Conservation (phyloP, 2,329 filamentous ascomycete species). For the Neurospora sp. region DNA sequence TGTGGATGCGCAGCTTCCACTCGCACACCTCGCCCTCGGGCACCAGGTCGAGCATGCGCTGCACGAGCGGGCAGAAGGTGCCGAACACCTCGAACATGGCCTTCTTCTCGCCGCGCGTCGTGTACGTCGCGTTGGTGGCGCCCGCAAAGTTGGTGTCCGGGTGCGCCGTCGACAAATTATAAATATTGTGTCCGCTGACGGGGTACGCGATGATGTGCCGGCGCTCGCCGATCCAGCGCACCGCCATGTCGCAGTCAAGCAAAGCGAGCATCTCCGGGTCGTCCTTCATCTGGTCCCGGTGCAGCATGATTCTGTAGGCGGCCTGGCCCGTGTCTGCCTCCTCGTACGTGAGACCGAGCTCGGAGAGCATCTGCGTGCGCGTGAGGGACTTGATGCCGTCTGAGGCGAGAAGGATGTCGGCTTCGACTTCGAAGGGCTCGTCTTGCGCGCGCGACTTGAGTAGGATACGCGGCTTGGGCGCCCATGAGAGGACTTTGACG, state of each 20-base stretch:
- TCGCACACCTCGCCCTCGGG: slow-evolving; percentile 54
- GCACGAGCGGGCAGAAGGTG: slow-evolving; percentile 51
- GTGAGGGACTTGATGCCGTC: slow-evolving; percentile 46
- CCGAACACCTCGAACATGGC: slow-evolving; percentile 51
- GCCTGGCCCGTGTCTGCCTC: slow-evolving; percentile 65
- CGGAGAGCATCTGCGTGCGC: slow-evolving; percentile 43
- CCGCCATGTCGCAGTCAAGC: slow-evolving; percentile 56
- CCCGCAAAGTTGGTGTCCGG: slow-evolving; percentile 51
- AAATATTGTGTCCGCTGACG: slow-evolving; percentile 54
- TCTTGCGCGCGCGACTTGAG: slow-evolving; percentile 43
- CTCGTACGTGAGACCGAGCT: slow-evolving; percentile 39
- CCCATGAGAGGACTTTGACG: slow-evolving; percentile 46
- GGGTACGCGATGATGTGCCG: slow-evolving; percentile 73
- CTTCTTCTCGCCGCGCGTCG: slow-evolving; percentile 49
- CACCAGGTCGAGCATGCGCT: slow-evolving; percentile 48
- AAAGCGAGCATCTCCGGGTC: slow-evolving; percentile 60
- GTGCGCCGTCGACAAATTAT: slow-evolving; percentile 54
- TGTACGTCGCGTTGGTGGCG: slow-evolving; percentile 50
- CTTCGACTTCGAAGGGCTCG: slow-evolving; percentile 42
- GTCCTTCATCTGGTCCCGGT: slow-evolving; percentile 51
- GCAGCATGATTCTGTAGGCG: slow-evolving; percentile 70
- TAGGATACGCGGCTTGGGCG: slow-evolving; percentile 48
- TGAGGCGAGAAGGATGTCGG: slow-evolving; percentile 41
- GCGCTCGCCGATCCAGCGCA: slow-evolving; percentile 66
- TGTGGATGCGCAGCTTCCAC: slow-evolving; percentile 52